Evolutionary conservation across 345 rosid species (phyloP).

Genomic region (Eutrema heterophyllum): DNA sequence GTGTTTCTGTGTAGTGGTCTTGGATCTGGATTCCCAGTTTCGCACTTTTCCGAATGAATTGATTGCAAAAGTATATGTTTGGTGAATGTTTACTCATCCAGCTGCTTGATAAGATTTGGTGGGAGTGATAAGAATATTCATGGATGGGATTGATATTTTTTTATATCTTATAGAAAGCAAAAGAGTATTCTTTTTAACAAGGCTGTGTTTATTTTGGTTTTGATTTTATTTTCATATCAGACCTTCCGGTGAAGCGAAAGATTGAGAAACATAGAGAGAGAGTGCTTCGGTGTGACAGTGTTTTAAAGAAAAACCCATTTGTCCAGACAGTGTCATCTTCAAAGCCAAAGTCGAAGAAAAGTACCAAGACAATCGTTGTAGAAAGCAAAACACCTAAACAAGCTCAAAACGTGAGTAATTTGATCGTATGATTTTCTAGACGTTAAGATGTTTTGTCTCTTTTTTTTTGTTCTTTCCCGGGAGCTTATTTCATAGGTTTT

Average conservation of each 20-base stretch:
- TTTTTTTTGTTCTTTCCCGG: neutral
- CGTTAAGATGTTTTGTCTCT: neutral
- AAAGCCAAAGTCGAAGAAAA: slow-evolving; percentile 42
- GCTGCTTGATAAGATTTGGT: neutral
- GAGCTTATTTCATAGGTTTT: slow-evolving; percentile 4
- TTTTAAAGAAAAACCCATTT: slow-evolving; percentile 71
- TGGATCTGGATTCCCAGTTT: neutral
- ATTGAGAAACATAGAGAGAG: slow-evolving; percentile 76
- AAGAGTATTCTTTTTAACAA: neutral
- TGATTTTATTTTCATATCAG: slow-evolving; percentile 25
- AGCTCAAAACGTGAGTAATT: slow-evolving; percentile 38
- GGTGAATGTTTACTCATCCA: neutral
- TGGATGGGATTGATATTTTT: neutral
- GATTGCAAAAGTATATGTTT: neutral
- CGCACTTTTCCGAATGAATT: neutral
- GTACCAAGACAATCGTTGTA: slow-evolving; percentile 14
- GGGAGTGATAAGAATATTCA: neutral
- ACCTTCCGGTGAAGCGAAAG: slow-evolving; percentile 71
- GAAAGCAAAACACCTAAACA: slow-evolving; percentile 28
- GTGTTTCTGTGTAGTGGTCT: neutral
- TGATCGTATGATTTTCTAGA: neutral
- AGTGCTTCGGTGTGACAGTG: slow-evolving; percentile 61
- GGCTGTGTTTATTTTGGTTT: neutral
- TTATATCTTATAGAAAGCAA: neutral
- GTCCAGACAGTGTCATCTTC: slow-evolving; percentile 67